Percentiles rank a stretch among this genome's conserved stretches.
phyloP scores from a whole-genome alignment of 495 filamentous ascomycete species.

The Viridothelium virens region DNA sequence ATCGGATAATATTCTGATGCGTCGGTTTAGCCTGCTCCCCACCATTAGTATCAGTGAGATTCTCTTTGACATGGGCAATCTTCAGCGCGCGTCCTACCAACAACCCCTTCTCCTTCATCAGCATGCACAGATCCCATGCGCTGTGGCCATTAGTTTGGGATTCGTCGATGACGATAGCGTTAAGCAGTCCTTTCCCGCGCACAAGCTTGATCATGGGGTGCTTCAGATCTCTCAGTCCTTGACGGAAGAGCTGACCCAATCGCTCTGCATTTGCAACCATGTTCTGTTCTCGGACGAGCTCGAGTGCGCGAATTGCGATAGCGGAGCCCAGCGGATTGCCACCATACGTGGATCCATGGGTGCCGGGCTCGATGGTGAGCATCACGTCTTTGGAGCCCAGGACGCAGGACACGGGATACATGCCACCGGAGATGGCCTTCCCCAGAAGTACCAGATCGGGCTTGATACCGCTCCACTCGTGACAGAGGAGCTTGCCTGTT shows the following conservation, averaged over 20 bases:
- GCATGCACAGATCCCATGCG: slow-evolving; percentile 95
- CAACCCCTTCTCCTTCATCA: slow-evolving; percentile 92
- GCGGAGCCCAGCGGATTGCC: slow-evolving; percentile 97
- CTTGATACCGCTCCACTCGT: slow-evolving; percentile 89
- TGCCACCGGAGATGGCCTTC: slow-evolving; percentile 95
- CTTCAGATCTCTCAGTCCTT: slow-evolving; percentile 60
- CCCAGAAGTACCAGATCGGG: slow-evolving; percentile 91
- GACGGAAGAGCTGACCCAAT: slow-evolving; percentile 77
- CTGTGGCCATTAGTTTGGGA: slow-evolving; percentile 70
- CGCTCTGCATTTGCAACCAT: slow-evolving; percentile 73
- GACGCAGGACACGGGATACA: slow-evolving; percentile 97
- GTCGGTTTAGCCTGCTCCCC: slow-evolving; percentile 83
- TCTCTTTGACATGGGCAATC: slow-evolving; percentile 34
- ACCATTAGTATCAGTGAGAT: slow-evolving; percentile 2
- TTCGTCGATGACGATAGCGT: slow-evolving; percentile 96
- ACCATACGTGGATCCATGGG: slow-evolving; percentile 94
- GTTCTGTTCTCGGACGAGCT: slow-evolving; percentile 85
- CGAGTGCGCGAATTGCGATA: slow-evolving; percentile 90
- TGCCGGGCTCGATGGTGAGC: slow-evolving; percentile 94
- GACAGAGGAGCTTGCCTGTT: slow-evolving; percentile 87
- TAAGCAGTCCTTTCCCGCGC: slow-evolving; percentile 88
- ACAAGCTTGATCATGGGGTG: slow-evolving; percentile 74
- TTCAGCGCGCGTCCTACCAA: slow-evolving; percentile 57
- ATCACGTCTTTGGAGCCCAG: slow-evolving; percentile 85
- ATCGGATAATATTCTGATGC: slow-evolving; percentile 80